Base-by-base conservation (phyloP, 306 rosid genomes). In the Dalbergia cochinchinensis region DNA sequence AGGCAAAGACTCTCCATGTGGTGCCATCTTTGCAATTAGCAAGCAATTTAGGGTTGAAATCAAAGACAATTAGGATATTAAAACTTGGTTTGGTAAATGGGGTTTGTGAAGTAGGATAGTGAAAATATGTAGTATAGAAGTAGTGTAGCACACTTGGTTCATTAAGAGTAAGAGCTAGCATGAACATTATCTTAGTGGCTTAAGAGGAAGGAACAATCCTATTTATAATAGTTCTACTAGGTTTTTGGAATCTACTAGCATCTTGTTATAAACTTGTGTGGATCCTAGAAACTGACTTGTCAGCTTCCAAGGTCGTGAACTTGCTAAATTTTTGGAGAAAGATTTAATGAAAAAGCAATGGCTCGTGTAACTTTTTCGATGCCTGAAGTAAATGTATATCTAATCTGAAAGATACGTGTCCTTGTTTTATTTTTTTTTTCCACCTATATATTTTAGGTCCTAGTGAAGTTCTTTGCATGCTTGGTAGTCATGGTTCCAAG, bases 1-100 rank as follows among this genome's bases (percentile, higher is more conserved):
- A 4, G 79, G 18, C 76, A 86, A 73, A 3, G 90, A 75, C 42
- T 95, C 96, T 83, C 92, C 97, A 73, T 86, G 92, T 1, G 99
- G 97, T 81, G 98, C 97, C 99, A 95, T 89, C 2, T 47, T 13
- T 8, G 35, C 5, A 44, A 68, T 11, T 54, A 53, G 3, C 10
- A 8, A 44, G 12, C 11, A 44, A 44, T 44, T 44, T 5, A 9
- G 12, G 50, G 50, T 10, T 44, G 11, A 44, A 44, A 8, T 26
- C 31, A 26, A 26, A 26, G 31, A 26, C 0, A 51, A 14, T 51
- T 51, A 10, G 58, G 58, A 4, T 5, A 14, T 14, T 51, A 51
- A 7, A 51, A 14, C 58, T 51, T 51, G 58, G 13, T 15, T 13
- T 39, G 11, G 13, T 10, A 42, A 15, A 51, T 26, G 8, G 53